phyloP scores from a whole-genome alignment of 2,329 filamentous ascomycete species.

The Phialophora expanda region DNA sequence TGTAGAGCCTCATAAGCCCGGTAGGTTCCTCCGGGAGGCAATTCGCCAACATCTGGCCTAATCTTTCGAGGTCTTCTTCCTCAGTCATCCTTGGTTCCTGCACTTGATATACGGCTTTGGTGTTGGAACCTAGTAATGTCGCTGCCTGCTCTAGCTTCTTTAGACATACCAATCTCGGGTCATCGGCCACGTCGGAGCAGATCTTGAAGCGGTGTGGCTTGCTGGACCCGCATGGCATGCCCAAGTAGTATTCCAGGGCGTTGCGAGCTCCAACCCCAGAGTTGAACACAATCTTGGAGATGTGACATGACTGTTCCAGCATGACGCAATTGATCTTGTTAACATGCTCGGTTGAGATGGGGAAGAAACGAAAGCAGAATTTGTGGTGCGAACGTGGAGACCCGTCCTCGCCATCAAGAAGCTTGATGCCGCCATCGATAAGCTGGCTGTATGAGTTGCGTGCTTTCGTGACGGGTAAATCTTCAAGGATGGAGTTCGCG shows the following conservation, averaged over 20 bases:
- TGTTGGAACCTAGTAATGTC: neutral
- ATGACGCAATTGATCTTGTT: conserved; percentile 10
- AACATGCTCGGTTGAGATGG: conserved; percentile 6
- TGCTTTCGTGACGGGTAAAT: conserved; percentile 4
- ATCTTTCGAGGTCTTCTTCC: neutral
- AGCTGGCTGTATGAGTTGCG: conserved; percentile 1
- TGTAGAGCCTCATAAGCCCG: neutral
- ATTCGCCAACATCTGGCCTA: neutral
- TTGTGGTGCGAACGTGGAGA: neutral
- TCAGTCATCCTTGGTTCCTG: neutral
- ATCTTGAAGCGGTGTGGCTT: conserved; percentile 1
- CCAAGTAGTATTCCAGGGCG: conserved; percentile 1
- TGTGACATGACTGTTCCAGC: conserved; percentile 2
- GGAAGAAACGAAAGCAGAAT: conserved; percentile 11
- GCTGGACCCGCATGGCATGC: neutral
- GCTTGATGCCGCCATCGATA: neutral
- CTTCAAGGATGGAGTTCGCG: neutral
- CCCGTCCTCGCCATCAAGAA: neutral
- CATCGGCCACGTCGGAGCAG: neutral
- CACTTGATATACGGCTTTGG: neutral
- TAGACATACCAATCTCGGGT: neutral
- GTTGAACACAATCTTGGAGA: neutral
- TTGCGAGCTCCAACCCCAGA: neutral
- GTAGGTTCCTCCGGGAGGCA: neutral
- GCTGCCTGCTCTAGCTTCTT: conserved; percentile 3